Evolutionary conservation across 1,139 yeast species (phyloP).

Genomic region (Sporopachydermia cereana): DNA sequence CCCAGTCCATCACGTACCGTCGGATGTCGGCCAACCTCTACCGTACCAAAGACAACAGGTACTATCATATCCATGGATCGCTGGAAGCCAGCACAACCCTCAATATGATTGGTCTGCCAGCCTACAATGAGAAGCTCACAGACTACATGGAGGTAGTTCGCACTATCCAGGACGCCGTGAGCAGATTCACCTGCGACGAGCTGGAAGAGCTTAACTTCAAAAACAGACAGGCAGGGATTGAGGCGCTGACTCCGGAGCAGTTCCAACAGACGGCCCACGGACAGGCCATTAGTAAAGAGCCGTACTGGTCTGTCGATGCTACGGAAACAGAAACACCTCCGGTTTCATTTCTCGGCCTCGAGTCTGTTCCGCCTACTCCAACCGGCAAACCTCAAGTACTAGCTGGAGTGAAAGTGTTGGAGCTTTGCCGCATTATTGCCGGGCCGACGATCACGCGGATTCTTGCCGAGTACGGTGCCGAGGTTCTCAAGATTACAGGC

Average conservation of each 20-base stretch:
- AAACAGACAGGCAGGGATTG: slow-evolving; percentile 23
- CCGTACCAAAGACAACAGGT: slow-evolving; percentile 24
- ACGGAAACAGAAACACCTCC: slow-evolving; percentile 21
- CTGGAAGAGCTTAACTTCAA: slow-evolving; percentile 17
- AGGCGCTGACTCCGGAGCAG: slow-evolving; percentile 21
- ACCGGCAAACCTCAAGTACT: slow-evolving; percentile 19
- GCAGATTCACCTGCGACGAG: slow-evolving; percentile 19
- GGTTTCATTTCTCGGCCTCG: slow-evolving; percentile 15
- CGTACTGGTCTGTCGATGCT: slow-evolving; percentile 19
- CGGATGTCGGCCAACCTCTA: slow-evolving; percentile 26
- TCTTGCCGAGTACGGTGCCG: slow-evolving; percentile 26
- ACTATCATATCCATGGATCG: slow-evolving; percentile 27
- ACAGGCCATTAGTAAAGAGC: slow-evolving; percentile 16
- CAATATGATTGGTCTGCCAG: slow-evolving; percentile 26
- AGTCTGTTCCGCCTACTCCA: not conserved
- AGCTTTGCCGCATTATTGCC: slow-evolving; percentile 25
- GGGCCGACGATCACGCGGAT: slow-evolving; percentile 25
- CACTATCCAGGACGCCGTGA: slow-evolving; percentile 20
- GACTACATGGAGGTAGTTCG: slow-evolving; percentile 21
- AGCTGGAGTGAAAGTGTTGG: slow-evolving; percentile 24
- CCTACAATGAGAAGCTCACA: slow-evolving; percentile 17
- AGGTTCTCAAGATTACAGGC: slow-evolving; percentile 24
- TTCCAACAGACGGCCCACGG: slow-evolving; percentile 24
- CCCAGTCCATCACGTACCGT: slow-evolving; percentile 23
- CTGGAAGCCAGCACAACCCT: slow-evolving; percentile 24